Evolutionary conservation across 164 flowering plant genomes (phyloP), one percentile per base, ranked within the genome.

Genomic region (Amborella trichopoda): DNA sequence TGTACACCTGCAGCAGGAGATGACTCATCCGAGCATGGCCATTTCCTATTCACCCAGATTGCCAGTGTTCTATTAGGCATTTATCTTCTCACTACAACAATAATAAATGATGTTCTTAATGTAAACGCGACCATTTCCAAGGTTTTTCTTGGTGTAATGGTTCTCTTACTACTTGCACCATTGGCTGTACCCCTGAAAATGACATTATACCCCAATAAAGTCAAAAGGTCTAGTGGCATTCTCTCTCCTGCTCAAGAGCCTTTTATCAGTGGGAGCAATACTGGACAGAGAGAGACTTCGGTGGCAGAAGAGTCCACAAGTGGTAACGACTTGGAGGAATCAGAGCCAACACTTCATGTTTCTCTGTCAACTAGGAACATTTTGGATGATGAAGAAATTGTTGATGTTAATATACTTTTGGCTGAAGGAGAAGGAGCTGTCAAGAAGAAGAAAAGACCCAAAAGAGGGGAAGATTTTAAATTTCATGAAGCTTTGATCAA

Each of bases 381-480:
- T 24, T 34, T 27, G n/a, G 83, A 83, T 16, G 50, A 34, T 28
- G 83, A 75, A 16, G 81, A 75, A 39, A 20, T 22, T 16, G 72
- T 83, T 24, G 88, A 83, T 23, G 58, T 86, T 25, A 68, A 73
- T 49, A 63, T 76, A 52, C 94, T 91, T 60, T 67, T 91, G 14
- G 96, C 94, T 34, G 82, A 66, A 21, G 98, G 98, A 26, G 94
- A 90, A 52, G 96, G 94, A 20, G 98, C 96, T 3, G 75, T 85
- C 27, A 81, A 74, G 75, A 79, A 73, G 73, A 90, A 76, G 64
- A 71, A 79, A 57, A 59, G 76, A 49, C 96, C 96, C 2, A 72
- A 60, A 52, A 66, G 95, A 48, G 98, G 96, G 30, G 96, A 91
- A 49, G 90, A 91, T 60, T 87, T 87, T 48, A 71, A 39, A 19